Conservation (phyloP, 2,329 filamentous ascomycete genomes). For the Bipolaris oryzae region DNA sequence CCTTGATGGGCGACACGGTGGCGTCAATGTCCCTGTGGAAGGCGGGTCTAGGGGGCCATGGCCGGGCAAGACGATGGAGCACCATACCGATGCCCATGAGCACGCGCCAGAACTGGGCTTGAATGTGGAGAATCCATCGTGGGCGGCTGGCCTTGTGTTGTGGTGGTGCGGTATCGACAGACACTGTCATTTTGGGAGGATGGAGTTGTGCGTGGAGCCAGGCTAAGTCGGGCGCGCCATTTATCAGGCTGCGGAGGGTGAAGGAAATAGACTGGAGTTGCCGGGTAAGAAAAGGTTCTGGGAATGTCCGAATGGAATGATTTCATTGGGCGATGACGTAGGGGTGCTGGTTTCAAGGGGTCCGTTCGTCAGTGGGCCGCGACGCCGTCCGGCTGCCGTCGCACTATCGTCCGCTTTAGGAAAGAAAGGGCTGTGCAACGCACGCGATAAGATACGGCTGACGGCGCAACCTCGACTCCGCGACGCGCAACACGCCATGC, state of each 20-base stretch:
- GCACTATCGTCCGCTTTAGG: constrained; percentile 1
- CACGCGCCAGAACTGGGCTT: constrained; percentile 70
- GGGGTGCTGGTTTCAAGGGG: neutral
- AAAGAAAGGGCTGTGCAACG: neutral
- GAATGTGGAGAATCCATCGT: constrained; percentile 66
- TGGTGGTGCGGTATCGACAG: constrained; percentile 11
- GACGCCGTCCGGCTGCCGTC: constrained; percentile 5
- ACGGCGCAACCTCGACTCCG: neutral
- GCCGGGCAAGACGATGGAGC: constrained; percentile 66
- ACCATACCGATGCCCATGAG: constrained; percentile 73
- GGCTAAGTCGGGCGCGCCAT: constrained; percentile 15
- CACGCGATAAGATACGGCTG: no score
- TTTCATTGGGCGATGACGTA: constrained; percentile 25
- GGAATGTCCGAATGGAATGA: constrained; percentile 8
- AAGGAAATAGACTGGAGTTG: constrained; percentile 4
- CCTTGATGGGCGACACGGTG: constrained; percentile 53
- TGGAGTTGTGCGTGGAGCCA: neutral
- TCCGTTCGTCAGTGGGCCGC: constrained; percentile 8
- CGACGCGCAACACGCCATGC: neutral
- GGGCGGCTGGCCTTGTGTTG: constrained; percentile 44
- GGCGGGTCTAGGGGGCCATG: constrained; percentile 64
- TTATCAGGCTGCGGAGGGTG: constrained; percentile 1
- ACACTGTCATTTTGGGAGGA: constrained; percentile 3
- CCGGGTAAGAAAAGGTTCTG: constrained; percentile 9
- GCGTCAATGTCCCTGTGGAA: constrained; percentile 64